Evolutionary conservation across 257 asterid genomes (phyloP), one percentile per base, ranked within the genome.

Genomic region (Nicotiana obtusifolia): DNA sequence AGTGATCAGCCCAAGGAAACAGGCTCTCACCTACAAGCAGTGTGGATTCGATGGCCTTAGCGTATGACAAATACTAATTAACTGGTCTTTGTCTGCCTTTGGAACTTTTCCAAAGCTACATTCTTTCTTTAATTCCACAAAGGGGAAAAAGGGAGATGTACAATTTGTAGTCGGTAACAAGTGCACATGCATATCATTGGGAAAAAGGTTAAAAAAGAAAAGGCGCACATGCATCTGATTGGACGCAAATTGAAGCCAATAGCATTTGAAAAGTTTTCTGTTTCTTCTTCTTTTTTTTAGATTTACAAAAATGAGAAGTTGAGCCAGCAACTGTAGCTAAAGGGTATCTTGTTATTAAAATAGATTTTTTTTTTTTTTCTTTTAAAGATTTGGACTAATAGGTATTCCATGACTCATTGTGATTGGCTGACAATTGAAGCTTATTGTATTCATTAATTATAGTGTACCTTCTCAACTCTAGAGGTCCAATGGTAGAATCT

Each of bases 41-140:
- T 96, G 99, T 85, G 97, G 95, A 67, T 91, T 96, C 64, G 98
- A 96, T 86, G 99, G 99, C 22, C 90, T 96, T n/a, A 93, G 93
- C 85, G 98, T 96, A 76, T 96, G 89, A 93, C 30, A 41, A 41
- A 41, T 41, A 41, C 2, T 33, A 33, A 37, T 37, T 37, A 37
- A 37, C 44, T 37, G 10, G 2, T 37, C 10, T 37, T 37, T 37
- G 44, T 37, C 44, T 37, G 44, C 44, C 44, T 37, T 37, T 41
- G 11, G 11, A 2, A 56, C 62, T 56, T 56, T 56, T 56, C 62
- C 62, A 19, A 56, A 56, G 62, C 10, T 56, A 19, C 10, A 16
- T 56, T 17, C 4, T 56, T 24, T 56, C 62, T 56, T n/a, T 56
- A 56, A 56, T 56, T 56, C 62, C 62, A 19, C 62, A 56, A 56